Conservation (phyloP, 225 moss, liverwort and hornwort genomes). For the Marchantia polymorpha region DNA sequence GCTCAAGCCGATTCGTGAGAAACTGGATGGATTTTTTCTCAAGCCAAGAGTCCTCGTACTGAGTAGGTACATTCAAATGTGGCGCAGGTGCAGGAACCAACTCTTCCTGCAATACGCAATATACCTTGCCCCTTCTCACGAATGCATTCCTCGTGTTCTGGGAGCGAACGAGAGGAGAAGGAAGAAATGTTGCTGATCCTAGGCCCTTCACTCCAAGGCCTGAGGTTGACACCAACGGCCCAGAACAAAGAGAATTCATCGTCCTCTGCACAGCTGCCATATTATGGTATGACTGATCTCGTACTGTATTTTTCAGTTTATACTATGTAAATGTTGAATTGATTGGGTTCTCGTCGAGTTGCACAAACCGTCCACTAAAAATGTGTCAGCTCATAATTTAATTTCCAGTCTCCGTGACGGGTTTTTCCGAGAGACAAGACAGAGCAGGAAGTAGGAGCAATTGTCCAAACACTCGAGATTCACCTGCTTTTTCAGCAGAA, state of each 20-base stretch:
- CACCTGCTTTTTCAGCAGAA: background rate
- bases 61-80: slow-evolving; percentile 7
- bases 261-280: background rate
- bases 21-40: slow-evolving; percentile 35
- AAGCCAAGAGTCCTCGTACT: slow-evolving; percentile 38
- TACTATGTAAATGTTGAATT: background rate
- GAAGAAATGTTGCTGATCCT: slow-evolving; percentile 1
- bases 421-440: background rate
- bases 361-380: background rate
- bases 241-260: background rate
- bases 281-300: background rate
- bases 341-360: background rate
- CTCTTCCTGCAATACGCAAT: slow-evolving; percentile 8
- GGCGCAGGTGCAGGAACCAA: background rate
- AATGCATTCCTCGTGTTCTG: background rate
- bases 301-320: background rate
- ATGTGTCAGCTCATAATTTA: background rate
- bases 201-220: background rate
- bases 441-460: background rate
- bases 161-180: background rate
- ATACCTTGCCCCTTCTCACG: background rate
- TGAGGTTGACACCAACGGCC: background rate
- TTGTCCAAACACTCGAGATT: background rate
- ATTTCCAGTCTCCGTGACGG: background rate
- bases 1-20: slow-evolving; percentile 32